Percentiles rank a stretch among this genome's conserved stretches.
These are phyloP conservation scores for Yueomyces sinensis DNA, from an alignment of 805 yeast genomes.

Conservation along the genomic window DNA sequence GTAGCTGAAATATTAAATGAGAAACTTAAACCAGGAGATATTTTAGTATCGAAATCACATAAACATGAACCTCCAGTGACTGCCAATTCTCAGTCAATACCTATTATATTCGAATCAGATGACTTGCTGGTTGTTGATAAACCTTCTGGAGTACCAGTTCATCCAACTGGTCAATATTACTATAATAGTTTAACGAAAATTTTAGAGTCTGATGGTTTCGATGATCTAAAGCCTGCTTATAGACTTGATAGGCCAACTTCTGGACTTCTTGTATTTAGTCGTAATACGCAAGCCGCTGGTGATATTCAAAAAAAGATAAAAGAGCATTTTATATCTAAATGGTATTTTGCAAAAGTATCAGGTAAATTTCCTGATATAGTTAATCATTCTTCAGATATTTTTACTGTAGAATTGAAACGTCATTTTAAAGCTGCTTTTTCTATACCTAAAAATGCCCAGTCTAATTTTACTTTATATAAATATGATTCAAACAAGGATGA, in stretches of 20 bases:
- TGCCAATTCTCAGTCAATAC: constrained; percentile 36
- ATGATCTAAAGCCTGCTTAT: constrained; percentile 66
- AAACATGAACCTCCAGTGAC: constrained; percentile 86
- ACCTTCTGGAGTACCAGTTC: constrained; percentile 90
- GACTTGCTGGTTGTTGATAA: constrained; percentile 70
- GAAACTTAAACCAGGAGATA: constrained; percentile 7
- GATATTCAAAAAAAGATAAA: constrained; percentile 43
- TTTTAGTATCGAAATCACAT: constrained; percentile 33
- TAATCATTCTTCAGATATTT: constrained; percentile 32
- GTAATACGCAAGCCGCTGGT: constrained; percentile 36
- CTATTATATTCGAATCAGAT: constrained; percentile 61
- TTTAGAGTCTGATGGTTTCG: constrained; percentile 42
- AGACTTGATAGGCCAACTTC: constrained; percentile 84
- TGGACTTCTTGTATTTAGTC: constrained; percentile 59
- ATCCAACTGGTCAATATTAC: constrained; percentile 80
- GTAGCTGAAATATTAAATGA: constrained; percentile 9
- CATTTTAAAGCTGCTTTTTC: constrained; percentile 36
- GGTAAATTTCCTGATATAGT: constrained; percentile 58
- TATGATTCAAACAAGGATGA: constrained; percentile 37
- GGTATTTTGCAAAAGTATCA: constrained; percentile 72
- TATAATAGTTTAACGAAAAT: constrained; percentile 63
- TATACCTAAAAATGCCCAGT: constrained; percentile 48
- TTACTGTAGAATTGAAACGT: constrained; percentile 59
- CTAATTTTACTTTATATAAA: constrained; percentile 49
- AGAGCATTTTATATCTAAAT: constrained; percentile 56